These are phyloP conservation scores for Aureobasidium sp. DNA, from an alignment of 2,329 filamentous ascomycete genomes.

Conservation along the genomic window DNA sequence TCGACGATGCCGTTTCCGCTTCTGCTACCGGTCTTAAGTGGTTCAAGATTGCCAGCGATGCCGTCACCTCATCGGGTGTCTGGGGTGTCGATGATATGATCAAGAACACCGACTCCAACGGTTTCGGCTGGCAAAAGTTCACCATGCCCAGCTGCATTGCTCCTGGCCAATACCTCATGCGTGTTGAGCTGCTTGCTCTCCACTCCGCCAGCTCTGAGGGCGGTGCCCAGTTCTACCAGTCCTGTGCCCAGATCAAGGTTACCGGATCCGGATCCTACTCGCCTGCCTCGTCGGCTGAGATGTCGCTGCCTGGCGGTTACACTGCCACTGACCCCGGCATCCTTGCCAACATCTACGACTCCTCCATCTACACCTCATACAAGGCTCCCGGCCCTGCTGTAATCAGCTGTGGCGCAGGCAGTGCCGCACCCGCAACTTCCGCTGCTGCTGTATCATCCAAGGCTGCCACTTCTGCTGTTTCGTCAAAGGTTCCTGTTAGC, in stretches of 20 bases:
- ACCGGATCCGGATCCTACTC: slow-evolving; percentile 13
- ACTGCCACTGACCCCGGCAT: slow-evolving; percentile 18
- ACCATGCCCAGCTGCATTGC: slow-evolving; percentile 46
- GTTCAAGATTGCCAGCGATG: slow-evolving; percentile 50
- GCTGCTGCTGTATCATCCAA: background rate
- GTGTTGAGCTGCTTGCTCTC: slow-evolving; percentile 48
- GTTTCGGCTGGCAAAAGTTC: slow-evolving; percentile 30
- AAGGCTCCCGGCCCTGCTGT: slow-evolving; percentile 37
- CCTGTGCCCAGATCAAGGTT: slow-evolving; percentile 26
- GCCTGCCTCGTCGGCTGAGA: background rate
- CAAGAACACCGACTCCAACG: slow-evolving; percentile 18
- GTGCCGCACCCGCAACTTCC: slow-evolving; percentile 7
- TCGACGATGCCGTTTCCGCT: slow-evolving; percentile 41
- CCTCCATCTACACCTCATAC: slow-evolving; percentile 28
- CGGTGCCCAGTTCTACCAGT: slow-evolving; percentile 36
- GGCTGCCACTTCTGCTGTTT: slow-evolving; percentile 18
- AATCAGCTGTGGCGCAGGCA: slow-evolving; percentile 22
- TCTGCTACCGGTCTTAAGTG: slow-evolving; percentile 36
- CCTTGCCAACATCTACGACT: slow-evolving; percentile 19
- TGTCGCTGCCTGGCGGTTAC: slow-evolving; percentile 20
- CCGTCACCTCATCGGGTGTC: slow-evolving; percentile 40
- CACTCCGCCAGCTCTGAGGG: slow-evolving; percentile 43
- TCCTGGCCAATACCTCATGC: slow-evolving; percentile 49
- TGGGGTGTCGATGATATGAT: slow-evolving; percentile 42
- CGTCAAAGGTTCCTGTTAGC: background rate